Evolutionary conservation across 2,329 filamentous ascomycete species (phyloP), one percentile per base, ranked within the genome.

Genomic region (Cytospora chrysosperma): DNA sequence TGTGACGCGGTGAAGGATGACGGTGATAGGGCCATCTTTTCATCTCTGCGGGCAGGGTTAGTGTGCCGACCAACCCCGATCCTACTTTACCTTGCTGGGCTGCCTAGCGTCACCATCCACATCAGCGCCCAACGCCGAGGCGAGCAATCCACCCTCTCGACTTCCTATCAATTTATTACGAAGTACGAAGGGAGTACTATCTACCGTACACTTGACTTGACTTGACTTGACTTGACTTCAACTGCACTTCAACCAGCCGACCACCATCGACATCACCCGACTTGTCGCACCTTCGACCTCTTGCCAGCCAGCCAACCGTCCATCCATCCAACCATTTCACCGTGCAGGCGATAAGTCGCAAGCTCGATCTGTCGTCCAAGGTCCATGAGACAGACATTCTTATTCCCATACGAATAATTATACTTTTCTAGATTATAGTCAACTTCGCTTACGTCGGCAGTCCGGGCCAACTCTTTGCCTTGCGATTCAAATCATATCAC

Each of bases 361-460:
- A 30, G 52, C 4, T 27, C 51, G 24, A 51, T 56, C 49, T 50
- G 51, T 37, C 28, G 55, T 49, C 17, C 34, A 5, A 4, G 1
- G 21, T 12, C n/a, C 10, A 63, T 19, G 19, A 54, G 50, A 53
- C 30, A 28, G n/a, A n/a, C n/a, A 19, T 43, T 43, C 34, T 54
- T n/a, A n/a, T n/a, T n/a, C n/a, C n/a, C n/a, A 50, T 34, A 51
- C 40, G n/a, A n/a, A 65, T 59, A 37, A 56, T 63, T 52, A 63
- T 60, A 24, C 60, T 32, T n/a, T 26, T 47, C n/a, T 30, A 56
- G 34, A 54, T 63, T 59, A 63, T 61, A 28, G 34, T 51, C 56
- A 56, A 52, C 55, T 53, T 51, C 56, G 57, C 57, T 62, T 58
- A 52, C 49, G 37, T 40, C 43, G 49, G 51, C 51, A 52, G 60